Conservation (phyloP, 1,284 basidiomycete species). For the Austropuccinia psidii region DNA sequence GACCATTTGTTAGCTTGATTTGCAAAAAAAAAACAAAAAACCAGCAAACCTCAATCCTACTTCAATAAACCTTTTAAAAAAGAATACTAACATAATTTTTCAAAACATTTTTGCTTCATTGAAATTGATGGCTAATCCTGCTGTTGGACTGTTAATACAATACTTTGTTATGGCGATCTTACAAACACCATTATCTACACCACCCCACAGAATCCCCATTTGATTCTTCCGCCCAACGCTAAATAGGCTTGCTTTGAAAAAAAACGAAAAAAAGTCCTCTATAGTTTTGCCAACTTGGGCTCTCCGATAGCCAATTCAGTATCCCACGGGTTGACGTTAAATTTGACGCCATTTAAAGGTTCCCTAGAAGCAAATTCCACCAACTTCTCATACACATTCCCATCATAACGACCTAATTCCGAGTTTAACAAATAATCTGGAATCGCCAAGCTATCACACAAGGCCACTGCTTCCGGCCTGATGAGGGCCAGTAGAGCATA, state of each 20-base stretch:
- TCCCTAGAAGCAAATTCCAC: conserved; percentile 41
- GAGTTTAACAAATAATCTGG: conserved; percentile 49
- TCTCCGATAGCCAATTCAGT: conserved; percentile 25
- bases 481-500: conserved; percentile 47
- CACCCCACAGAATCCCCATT: no score
- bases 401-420: conserved; percentile 47
- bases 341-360: conserved; percentile 44
- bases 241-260: background rate
- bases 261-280: background rate
- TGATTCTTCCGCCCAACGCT: no score
- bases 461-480: conserved; percentile 45
- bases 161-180: no score
- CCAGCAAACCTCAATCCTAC: no score
- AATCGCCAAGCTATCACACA: conserved; percentile 47
- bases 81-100: no score
- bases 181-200: no score
- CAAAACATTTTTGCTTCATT: no score
- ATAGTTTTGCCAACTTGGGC: conserved; percentile 19
- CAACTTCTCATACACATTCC: conserved; percentile 46
- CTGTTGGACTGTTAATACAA: no score
- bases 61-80: no score
- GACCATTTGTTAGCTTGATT: no score
- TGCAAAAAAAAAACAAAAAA: no score
- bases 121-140: no score
- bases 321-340: conserved; percentile 45